Percentiles rank a stretch among this genome's conserved stretches.
Evolutionary conservation across 805 yeast species (phyloP).

Genomic region (Monosporozyma aerobia): DNA sequence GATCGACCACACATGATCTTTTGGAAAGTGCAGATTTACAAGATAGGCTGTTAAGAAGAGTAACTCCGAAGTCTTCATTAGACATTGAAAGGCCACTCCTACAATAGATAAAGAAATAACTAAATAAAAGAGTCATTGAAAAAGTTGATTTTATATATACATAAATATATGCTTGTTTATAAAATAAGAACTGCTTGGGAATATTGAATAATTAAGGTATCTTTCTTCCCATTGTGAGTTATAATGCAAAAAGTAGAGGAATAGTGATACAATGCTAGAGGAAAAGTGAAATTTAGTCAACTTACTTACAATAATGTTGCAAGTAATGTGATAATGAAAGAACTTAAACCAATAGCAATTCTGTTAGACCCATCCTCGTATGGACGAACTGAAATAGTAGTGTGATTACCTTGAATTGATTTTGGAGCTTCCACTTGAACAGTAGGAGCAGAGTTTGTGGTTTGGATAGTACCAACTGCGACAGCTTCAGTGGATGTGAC

Average conservation of each 20-base stretch:
- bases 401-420: background rate
- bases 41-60: constrained; percentile 23
- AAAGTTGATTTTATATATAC: background rate
- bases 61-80: constrained; percentile 25
- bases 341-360: constrained; percentile 8
- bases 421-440: no score
- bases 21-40: constrained; percentile 29
- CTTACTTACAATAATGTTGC: constrained; percentile 2
- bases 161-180: background rate
- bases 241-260: background rate
- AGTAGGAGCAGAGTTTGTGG: background rate
- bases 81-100: constrained; percentile 7
- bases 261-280: background rate
- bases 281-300: background rate
- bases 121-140: background rate
- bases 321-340: constrained; percentile 9
- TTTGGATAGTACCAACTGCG: background rate
- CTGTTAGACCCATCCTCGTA: constrained; percentile 13
- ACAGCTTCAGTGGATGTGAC: background rate
- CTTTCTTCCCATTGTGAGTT: background rate
- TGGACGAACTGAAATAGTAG: background rate
- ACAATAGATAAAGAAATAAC: background rate
- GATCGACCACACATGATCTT: constrained; percentile 34
- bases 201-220: background rate
- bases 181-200: background rate